Evolutionary conservation across 2,329 filamentous ascomycete genomes (phyloP), one percentile per base, ranked within the genome.

Genomic region (Teratosphaeria nubilosa): DNA sequence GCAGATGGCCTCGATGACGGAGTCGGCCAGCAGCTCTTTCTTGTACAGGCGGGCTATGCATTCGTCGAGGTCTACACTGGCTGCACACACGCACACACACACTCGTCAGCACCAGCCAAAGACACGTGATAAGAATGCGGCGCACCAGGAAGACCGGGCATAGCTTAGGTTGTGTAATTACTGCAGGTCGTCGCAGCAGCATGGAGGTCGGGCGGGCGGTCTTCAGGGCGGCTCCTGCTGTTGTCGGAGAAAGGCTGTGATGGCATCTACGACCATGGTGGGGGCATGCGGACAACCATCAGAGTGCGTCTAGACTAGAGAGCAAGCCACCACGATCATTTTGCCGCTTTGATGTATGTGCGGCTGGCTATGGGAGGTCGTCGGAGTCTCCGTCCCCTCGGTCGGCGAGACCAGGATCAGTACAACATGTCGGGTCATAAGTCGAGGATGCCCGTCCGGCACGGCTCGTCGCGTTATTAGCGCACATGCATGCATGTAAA

Each of bases 1-100:
- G 78, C 94, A 99, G 84, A 99, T 92, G 69, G 94, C 94, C 78
- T 99, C 94, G 75, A 99, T 92, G 65, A 99, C 91, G 50, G 92
- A 96, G 76, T 99, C 94, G 69, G 94, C 91, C 59, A 99, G 84
- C 60, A 99, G 84, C 75, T 97, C 94, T 74, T 96, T 96, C 72
- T 94, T 92, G 78, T 97, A 97, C 56, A 99, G 84, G 66, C 92
- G 88, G 73, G 90, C 86, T 77, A 99, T 97, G 78, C 94, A 99
- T 82, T 97, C 91, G 79, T 99, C 94, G 69, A 99, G 85, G 75
- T 99, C 92, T 77, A 99, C 91, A 76, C 90, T 96, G 68, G 89
- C 91, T 95, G 34, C 16, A 20, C 34, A 4, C 27, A 30, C 27
- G 7, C 27, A 30, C 95, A 27, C 16, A 20, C 24, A 51, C 30